phyloP scores from a whole-genome alignment of 306 rosid genomes.

The Vigna mungo region DNA sequence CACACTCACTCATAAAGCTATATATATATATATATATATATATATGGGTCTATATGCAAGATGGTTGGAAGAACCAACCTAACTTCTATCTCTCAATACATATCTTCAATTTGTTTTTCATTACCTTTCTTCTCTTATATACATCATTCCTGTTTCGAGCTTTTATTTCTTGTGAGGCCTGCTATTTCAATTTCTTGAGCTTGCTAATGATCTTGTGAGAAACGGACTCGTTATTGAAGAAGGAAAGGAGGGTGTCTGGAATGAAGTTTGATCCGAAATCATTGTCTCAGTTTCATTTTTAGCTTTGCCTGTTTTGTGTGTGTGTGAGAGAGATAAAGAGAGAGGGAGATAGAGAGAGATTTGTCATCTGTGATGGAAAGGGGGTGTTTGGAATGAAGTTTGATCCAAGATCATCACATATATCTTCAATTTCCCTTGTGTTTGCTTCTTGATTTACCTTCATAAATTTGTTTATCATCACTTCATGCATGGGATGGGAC shows the following conservation, averaged over 20 bases:
- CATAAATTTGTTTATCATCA: not conserved
- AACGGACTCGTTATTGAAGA: slow-evolving; percentile 22
- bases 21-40: slow-evolving; percentile 9
- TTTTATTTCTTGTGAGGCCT: too few species aligned
- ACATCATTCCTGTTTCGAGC: not conserved
- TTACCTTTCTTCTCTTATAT: not conserved
- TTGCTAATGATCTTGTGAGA: slow-evolving; percentile 33
- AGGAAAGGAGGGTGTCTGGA: slow-evolving; percentile 61
- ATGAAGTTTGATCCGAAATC: slow-evolving; percentile 77
- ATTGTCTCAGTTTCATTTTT: not conserved
- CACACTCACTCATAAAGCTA: slow-evolving; percentile 26
- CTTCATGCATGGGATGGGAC: slow-evolving; percentile 34
- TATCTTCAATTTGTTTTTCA: too few species aligned
- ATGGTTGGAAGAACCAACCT: slow-evolving; percentile 4
- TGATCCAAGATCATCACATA: slow-evolving; percentile 60
- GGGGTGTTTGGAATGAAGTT: slow-evolving; percentile 67
- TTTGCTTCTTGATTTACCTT: not conserved
- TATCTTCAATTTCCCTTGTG: slow-evolving; percentile 2
- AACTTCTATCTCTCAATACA: not conserved
- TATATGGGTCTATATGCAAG: slow-evolving; percentile 19
- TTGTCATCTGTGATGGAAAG: slow-evolving; percentile 38
- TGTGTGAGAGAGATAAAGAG: slow-evolving; percentile 30
- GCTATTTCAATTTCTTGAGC: not conserved
- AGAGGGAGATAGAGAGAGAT: slow-evolving; percentile 40
- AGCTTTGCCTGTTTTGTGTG: slow-evolving; percentile 28